phyloP scores from a whole-genome alignment of 2,329 filamentous ascomycete genomes.

The Cladophialophora psammophila region DNA sequence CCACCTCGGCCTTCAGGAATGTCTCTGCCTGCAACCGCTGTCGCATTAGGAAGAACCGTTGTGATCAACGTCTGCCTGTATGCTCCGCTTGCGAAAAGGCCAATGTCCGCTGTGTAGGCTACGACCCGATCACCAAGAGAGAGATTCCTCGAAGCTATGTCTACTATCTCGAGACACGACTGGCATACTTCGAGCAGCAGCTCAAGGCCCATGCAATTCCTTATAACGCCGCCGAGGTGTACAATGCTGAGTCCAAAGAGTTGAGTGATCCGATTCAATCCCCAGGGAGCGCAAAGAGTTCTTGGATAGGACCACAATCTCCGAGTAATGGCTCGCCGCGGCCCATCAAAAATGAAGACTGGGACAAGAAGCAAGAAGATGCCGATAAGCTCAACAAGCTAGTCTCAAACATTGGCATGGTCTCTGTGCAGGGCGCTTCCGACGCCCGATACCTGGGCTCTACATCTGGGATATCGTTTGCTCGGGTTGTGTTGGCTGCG shows the following conservation, averaged over 20 bases:
- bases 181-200: slow-evolving; percentile 81
- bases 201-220: slow-evolving; percentile 73
- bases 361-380: slow-evolving; percentile 58
- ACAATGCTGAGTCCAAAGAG: slow-evolving; percentile 61
- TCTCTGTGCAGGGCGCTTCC: slow-evolving; percentile 77
- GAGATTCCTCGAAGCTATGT: slow-evolving; percentile 94
- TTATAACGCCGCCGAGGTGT: slow-evolving; percentile 73
- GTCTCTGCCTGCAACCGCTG: slow-evolving; percentile 96
- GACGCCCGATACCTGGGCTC: slow-evolving; percentile 84
- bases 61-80: slow-evolving; percentile 89
- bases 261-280: slow-evolving; percentile 30
- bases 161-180: slow-evolving; percentile 88
- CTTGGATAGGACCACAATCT: slow-evolving; percentile 28
- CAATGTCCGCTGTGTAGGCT: slow-evolving; percentile 89
- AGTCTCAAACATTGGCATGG: slow-evolving; percentile 74
- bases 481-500: slow-evolving; percentile 89
- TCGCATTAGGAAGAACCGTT: slow-evolving; percentile 89
- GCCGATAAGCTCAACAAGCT: slow-evolving; percentile 70
- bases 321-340: slow-evolving; percentile 41
- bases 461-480: slow-evolving; percentile 91
- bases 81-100: slow-evolving; percentile 94
- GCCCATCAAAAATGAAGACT: slow-evolving; percentile 42
- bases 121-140: slow-evolving; percentile 94
- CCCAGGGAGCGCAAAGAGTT: slow-evolving; percentile 38
- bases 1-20: slow-evolving; percentile 71